Evolutionary conservation across 2,329 filamentous ascomycete genomes (phyloP).

Genomic region (Teratosphaeria pseudoeucalypti): DNA sequence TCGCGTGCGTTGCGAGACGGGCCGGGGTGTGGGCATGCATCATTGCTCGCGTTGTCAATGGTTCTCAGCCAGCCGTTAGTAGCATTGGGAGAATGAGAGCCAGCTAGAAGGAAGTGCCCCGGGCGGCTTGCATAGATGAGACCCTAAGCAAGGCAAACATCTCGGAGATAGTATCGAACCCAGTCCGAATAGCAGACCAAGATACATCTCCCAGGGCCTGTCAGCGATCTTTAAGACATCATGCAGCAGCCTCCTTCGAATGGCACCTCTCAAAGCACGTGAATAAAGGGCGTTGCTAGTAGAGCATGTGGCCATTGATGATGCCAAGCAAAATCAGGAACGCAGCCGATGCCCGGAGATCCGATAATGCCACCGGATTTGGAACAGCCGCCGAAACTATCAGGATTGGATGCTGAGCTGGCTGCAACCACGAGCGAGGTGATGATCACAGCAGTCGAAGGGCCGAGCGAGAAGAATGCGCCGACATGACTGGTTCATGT

Average conservation of each 20-base stretch:
- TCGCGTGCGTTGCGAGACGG: conserved; percentile 63
- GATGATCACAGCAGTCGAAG: conserved; percentile 84
- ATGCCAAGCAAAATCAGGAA: conserved; percentile 74
- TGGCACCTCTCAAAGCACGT: conserved; percentile 43
- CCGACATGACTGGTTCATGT: conserved; percentile 79
- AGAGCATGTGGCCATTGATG: conserved; percentile 79
- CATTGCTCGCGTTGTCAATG: conserved; percentile 82
- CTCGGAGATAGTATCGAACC: conserved; percentile 96
- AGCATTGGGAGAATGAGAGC: conserved; percentile 85
- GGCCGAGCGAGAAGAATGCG: conserved; percentile 86
- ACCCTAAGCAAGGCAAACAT: conserved; percentile 78
- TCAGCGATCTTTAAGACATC: conserved; percentile 66
- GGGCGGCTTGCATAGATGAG: conserved; percentile 71
- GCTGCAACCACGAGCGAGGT: conserved; percentile 89
- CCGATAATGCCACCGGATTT: conserved; percentile 80
- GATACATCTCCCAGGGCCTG: conserved; percentile 90
- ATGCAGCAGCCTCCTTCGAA: conserved; percentile 71
- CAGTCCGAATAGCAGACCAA: conserved; percentile 74
- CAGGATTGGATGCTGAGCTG: conserved; percentile 71
- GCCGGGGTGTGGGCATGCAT: conserved; percentile 82
- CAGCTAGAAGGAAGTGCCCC: conserved; percentile 84
- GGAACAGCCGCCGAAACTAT: conserved; percentile 70
- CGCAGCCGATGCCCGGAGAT: conserved; percentile 67
- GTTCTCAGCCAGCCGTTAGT: conserved; percentile 87
- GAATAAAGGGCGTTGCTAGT: conserved; percentile 39